phyloP scores from a whole-genome alignment of 2,329 filamentous ascomycete genomes.

The Fusarium gaditjirri region DNA sequence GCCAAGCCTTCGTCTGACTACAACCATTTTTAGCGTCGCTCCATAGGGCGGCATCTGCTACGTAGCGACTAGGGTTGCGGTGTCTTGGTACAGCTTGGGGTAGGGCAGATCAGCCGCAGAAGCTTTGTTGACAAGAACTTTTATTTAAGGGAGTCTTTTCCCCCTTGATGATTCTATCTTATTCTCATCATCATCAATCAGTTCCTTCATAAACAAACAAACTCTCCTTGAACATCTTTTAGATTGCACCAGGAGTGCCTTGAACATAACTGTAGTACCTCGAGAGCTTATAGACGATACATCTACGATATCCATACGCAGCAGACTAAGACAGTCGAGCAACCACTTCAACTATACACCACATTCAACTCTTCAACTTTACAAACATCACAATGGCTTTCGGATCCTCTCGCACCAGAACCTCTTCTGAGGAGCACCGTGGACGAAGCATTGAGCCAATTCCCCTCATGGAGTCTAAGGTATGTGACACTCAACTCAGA shows the following conservation, averaged over 20 bases:
- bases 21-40: conserved; percentile 27
- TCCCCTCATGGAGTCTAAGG: conserved; percentile 41
- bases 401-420: conserved; percentile 15
- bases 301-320: conserved; percentile 17
- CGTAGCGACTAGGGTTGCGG: conserved; percentile 24
- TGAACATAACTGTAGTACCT: conserved; percentile 22
- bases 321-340: not conserved
- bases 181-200: conserved; percentile 6
- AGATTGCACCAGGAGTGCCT: conserved; percentile 39
- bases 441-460: conserved; percentile 39
- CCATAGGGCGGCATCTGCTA: conserved; percentile 31
- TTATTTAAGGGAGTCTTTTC: conserved; percentile 33
- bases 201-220: conserved; percentile 21
- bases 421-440: conserved; percentile 39
- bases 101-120: conserved; percentile 18
- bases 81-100: conserved; percentile 14
- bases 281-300: conserved; percentile 33
- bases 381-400: conserved; percentile 25
- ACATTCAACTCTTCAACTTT: not conserved
- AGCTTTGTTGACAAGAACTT: conserved; percentile 1
- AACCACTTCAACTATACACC: not conserved
- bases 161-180: conserved; percentile 7
- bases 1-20: conserved; percentile 38
- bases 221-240: conserved; percentile 38
- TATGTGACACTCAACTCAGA: conserved; percentile 29